phyloP scores from a whole-genome alignment of 2,329 filamentous ascomycete genomes.

The Epichloe sibirici region DNA sequence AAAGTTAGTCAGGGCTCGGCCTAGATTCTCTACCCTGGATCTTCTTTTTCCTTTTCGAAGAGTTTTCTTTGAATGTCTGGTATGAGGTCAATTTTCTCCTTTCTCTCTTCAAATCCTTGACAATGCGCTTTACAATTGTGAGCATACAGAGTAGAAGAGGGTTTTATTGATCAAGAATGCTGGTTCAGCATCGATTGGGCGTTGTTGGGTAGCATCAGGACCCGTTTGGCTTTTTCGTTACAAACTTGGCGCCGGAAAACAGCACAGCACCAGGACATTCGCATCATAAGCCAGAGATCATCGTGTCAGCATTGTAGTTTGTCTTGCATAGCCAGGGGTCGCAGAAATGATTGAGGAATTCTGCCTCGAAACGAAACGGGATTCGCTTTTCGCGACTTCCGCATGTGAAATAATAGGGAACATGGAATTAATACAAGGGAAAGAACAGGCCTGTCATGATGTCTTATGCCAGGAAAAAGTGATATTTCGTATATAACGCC shows the following conservation, averaged over 20 bases:
- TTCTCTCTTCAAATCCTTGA: background rate
- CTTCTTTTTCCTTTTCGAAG: background rate
- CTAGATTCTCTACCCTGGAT: background rate
- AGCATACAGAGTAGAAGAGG: background rate
- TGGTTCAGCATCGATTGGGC: background rate
- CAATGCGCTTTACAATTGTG: background rate
- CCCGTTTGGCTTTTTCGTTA: background rate
- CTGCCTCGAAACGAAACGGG: background rate
- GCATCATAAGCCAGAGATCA: background rate
- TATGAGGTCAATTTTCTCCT: background rate
- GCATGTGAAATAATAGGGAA: background rate
- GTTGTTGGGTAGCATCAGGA: slow-evolving; percentile 4
- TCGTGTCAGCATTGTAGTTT: background rate
- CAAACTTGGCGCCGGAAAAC: slow-evolving; percentile 1
- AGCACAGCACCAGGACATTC: background rate
- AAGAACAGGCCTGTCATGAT: background rate
- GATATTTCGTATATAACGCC: background rate
- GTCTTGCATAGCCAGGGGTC: background rate
- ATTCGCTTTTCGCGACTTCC: no score
- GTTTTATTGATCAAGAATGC: background rate
- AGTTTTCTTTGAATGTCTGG: background rate
- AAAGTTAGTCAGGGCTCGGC: background rate
- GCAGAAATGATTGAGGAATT: background rate
- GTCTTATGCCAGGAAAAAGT: background rate
- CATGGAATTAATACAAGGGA: background rate